Evolutionary conservation across 305 asterid species (phyloP), one percentile per base, ranked within the genome.

Genomic region (Fraxinus velutina): DNA sequence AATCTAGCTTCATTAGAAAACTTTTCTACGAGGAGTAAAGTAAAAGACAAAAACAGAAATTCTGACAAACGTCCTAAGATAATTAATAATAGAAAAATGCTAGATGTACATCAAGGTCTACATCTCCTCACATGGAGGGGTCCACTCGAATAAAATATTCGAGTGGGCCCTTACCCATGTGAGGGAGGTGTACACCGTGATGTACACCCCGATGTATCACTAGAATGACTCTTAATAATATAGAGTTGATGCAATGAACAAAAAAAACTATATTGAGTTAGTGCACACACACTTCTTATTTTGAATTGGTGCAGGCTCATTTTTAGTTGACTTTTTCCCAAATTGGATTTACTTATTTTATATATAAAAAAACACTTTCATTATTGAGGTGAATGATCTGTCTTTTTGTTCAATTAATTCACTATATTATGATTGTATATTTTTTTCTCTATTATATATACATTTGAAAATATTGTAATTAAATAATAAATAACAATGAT

Each of bases 191-290:
- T 24, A 24, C 27, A 24, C 27, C 27, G 27, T 24, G 27, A 24
- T 24, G 27, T 0, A 24, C 27, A 24, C 27, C 27, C 27, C 27
- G 27, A 24, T 24, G 27, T 24, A 24, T 1, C 1, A 24, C 0
- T 24, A 24, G 27, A 0, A 24, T 24, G 0, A 1, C 27, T 24
- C 27, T 24, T 24, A 24, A 24, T 24, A 22, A 22, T 55, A 21
- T 55, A 17, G 27, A 17, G 10, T 15, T 13, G 64, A 80, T 76
- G 72, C n/a, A 52, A n/a, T 22, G 34, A 34, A 15, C 5, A 52
- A 15, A 15, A 15, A 52, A 1, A 4, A 1, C 9, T n/a, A 73
- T 1, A 36, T 74, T 74, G 85, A 81, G 79, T 81, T 81, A 60
- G 83, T 32, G n/a, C 72, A 13, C 68, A 76, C 52, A n/a, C 70